Conservation (phyloP, 1,284 basidiomycete species). For the Rhodotorula sp. region DNA sequence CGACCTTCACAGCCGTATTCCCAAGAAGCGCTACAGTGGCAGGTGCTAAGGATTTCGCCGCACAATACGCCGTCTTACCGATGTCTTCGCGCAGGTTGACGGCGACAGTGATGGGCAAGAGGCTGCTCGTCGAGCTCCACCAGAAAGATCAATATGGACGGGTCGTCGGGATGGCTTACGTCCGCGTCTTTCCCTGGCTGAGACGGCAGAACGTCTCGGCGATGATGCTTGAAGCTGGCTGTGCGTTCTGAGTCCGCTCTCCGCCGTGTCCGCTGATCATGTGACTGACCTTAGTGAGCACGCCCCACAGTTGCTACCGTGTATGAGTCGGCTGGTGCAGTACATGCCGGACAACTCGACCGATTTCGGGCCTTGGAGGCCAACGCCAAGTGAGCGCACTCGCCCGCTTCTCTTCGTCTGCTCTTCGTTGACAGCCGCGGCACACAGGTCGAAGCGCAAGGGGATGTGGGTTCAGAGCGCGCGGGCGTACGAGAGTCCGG, state of each 20-base stretch:
- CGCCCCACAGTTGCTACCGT: slow-evolving; percentile 57
- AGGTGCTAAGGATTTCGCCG: not conserved
- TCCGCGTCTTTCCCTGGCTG: slow-evolving; percentile 20
- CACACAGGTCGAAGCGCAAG: not conserved
- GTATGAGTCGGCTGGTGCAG: slow-evolving; percentile 72
- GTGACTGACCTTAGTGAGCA: not conserved
- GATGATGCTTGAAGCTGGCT: slow-evolving; percentile 62
- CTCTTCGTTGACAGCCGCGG: not conserved
- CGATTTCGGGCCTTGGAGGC: slow-evolving; percentile 15
- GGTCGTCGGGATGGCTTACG: slow-evolving; percentile 48
- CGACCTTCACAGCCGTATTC: slow-evolving; percentile 68
- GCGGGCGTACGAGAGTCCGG: slow-evolving; percentile 16
- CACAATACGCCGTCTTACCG: rapidly evolving
- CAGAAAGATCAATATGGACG: slow-evolving; percentile 77
- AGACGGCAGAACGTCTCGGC: slow-evolving; percentile 59
- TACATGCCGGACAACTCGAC: slow-evolving; percentile 58
- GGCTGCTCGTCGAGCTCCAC: slow-evolving; percentile 66
- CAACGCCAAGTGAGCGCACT: slow-evolving; percentile 8
- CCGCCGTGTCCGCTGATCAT: not conserved
- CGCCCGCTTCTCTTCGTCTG: too few species aligned
- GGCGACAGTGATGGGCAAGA: slow-evolving; percentile 57
- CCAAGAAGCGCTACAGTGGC: slow-evolving; percentile 65
- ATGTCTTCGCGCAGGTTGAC: slow-evolving; percentile 53
- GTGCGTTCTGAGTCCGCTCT: slow-evolving; percentile 4
- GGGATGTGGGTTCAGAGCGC: slow-evolving; percentile 22